Evolutionary conservation across 371 early-diverging fungal species (phyloP), one percentile per base, ranked within the genome.

Genomic region (Syncephalis plumigaleata): DNA sequence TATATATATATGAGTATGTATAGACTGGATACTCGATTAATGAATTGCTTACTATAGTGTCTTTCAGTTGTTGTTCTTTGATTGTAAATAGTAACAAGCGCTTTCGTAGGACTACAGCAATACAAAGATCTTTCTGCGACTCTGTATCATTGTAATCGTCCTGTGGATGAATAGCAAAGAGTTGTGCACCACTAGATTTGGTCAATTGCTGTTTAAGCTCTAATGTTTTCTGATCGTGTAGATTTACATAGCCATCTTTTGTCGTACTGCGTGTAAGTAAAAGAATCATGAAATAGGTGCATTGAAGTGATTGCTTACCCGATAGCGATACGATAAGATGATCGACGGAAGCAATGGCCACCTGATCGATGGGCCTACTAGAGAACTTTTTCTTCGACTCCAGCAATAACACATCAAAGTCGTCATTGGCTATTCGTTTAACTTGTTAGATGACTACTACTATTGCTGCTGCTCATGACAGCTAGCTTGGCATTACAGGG

Each of bases 271-370:
- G n/a, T n/a, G n/a, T n/a, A n/a, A n/a, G n/a, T n/a, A n/a, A n/a
- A n/a, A n/a, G n/a, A n/a, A n/a, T n/a, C n/a, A 17, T 2, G 9
- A 18, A 22, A 36, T 45, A 2, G 31, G 31, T 31, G 4, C 31
- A 31, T 31, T 7, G 7, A 31, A 11, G 7, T 31, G 31, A 18
- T 31, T 31, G 11, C 31, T 4, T 40, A 74, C 79, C 79, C 44
- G 84, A 71, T 39, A 84, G 59, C 1, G 79, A 73, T 4, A 84
- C 81, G 16, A 86, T 61, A 0, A 81, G 67, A 40, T 74, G 78
- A 2, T 81, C 74, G 50, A 81, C 83, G 46, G 82, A 81, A 46
- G 84, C 76, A 20, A 80, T 70, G 51, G 76, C 81, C 18, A 86
- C 60, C 39, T 81, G 83, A 47, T 83, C 84, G 42, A 86, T 74